Percentiles rank a stretch among this genome's conserved stretches.
Conservation (phyloP, 2,329 filamentous ascomycete species). For the Aphanocladium album region DNA sequence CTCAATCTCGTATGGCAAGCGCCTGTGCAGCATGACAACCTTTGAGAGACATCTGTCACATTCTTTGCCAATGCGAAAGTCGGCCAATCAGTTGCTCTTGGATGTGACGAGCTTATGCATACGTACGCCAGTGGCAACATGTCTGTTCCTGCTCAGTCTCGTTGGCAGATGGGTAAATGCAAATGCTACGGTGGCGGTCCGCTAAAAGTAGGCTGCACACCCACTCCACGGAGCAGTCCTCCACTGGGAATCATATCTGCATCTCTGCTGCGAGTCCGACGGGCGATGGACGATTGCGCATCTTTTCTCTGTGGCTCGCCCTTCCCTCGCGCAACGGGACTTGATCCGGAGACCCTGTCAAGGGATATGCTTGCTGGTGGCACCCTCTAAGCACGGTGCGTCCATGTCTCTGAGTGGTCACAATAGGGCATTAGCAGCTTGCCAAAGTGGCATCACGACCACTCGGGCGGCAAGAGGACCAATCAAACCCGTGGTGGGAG, state of each 20-base stretch:
- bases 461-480: slow-evolving; percentile 10
- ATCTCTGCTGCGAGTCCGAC: neutral
- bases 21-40: neutral
- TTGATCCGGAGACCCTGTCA: neutral
- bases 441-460: slow-evolving; percentile 4
- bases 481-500: slow-evolving; percentile 1
- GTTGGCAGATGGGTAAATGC: neutral
- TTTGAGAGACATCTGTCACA: neutral
- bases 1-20: neutral
- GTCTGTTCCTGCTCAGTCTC: neutral
- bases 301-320: neutral
- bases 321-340: neutral
- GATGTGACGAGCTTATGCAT: neutral
- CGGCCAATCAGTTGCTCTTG: neutral
- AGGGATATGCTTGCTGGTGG: neutral
- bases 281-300: neutral
- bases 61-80: neutral
- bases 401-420: slow-evolving; percentile 8
- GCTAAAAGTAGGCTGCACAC: neutral
- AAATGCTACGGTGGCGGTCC: too few species aligned
- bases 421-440: neutral
- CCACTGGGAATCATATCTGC: neutral
- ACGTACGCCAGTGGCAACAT: neutral
- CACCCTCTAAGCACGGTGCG: neutral
- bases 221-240: neutral